Conservation (phyloP, 306 rosid species). For the Mimosa bimucronata region DNA sequence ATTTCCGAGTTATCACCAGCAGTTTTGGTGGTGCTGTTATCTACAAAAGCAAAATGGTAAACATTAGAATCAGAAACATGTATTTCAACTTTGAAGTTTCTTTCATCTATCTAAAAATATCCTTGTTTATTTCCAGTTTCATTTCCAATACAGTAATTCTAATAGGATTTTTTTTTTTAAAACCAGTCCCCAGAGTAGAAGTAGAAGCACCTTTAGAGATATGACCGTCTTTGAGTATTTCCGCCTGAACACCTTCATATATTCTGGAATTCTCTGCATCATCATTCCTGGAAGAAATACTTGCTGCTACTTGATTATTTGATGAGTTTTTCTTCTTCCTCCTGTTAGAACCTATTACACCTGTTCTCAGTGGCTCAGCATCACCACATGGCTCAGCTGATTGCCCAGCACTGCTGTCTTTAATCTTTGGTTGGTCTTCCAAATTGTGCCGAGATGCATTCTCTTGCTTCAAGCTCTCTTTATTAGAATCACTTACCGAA, state of each 20-base stretch:
- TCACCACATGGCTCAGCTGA: constrained; percentile 42
- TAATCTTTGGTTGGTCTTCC: constrained; percentile 44
- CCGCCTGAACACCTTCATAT: constrained; percentile 41
- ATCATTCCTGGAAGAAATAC: constrained; percentile 48
- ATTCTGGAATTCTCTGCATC: constrained; percentile 37
- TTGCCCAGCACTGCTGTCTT: constrained; percentile 40
- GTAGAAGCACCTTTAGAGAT: constrained; percentile 43
- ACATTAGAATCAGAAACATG: constrained; percentile 31
- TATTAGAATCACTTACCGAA: constrained; percentile 26
- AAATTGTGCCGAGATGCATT: constrained; percentile 40
- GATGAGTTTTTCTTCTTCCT: constrained; percentile 45
- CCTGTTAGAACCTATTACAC: constrained; percentile 35
- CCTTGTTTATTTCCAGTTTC: constrained; percentile 2
- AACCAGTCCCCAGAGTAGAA: constrained; percentile 25
- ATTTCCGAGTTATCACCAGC: constrained; percentile 42
- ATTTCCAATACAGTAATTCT: neutral
- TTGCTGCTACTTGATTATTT: constrained; percentile 36
- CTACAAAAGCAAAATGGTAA: constrained; percentile 35
- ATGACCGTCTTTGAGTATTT: constrained; percentile 31
- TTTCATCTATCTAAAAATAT: constrained; percentile 6
- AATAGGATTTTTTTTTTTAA: constrained; percentile 11
- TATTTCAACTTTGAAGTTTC: neutral
- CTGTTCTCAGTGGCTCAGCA: constrained; percentile 26
- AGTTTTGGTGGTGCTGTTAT: constrained; percentile 35
- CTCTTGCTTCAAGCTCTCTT: constrained; percentile 27